Conservation (phyloP, 495 filamentous ascomycete species). For the Neurospora sublineolata region DNA sequence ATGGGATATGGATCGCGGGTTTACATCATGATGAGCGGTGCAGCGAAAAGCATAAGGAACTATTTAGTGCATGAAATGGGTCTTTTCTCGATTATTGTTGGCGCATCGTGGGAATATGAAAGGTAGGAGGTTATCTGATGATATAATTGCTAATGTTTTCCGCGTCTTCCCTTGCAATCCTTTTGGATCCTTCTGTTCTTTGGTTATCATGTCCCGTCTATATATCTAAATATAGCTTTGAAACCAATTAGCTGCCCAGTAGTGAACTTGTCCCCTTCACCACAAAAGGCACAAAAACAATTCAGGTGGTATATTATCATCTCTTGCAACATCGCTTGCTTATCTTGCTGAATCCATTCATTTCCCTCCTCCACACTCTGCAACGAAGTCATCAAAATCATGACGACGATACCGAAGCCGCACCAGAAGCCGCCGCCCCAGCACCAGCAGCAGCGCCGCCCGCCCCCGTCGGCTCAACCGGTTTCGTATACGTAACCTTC, state of each 20-base stretch:
- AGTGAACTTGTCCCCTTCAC: background rate
- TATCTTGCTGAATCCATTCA: background rate
- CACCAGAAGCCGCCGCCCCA: background rate
- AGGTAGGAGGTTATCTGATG: background rate
- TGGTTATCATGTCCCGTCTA: background rate
- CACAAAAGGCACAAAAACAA: background rate
- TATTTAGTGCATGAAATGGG: background rate
- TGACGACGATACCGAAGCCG: background rate
- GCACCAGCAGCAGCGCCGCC: background rate
- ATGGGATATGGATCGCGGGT: background rate
- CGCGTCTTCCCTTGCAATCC: background rate
- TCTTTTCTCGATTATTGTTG: background rate
- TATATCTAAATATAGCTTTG: background rate
- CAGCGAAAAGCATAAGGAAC: background rate
- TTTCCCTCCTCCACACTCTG: background rate
- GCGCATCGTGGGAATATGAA: background rate
- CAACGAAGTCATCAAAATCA: background rate
- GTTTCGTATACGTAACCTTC: conserved; percentile 95
- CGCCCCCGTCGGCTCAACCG: conserved; percentile 39
- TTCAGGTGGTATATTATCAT: background rate
- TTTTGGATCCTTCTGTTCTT: background rate
- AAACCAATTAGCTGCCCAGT: background rate
- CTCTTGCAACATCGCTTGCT: background rate
- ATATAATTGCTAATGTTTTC: background rate
- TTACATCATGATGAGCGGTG: background rate